These are phyloP conservation scores for Barnettozyma salicaria DNA, from an alignment of 805 yeast species.

Conservation along the genomic window DNA sequence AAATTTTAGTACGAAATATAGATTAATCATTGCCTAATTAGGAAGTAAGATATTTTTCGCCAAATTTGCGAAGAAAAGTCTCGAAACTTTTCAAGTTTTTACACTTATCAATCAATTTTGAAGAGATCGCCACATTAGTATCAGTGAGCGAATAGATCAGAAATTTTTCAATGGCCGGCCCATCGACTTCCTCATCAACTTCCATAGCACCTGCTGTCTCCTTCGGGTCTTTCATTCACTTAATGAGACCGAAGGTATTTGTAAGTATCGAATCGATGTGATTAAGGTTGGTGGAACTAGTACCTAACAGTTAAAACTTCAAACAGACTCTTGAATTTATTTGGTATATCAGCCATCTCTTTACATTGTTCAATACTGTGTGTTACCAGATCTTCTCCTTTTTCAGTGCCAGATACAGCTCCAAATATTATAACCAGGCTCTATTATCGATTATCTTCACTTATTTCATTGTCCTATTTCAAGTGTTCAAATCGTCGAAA, in stretches of 20 bases:
- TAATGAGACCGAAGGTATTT: slow-evolving; percentile 8
- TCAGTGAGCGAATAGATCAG: too few relatives aligned
- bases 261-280: slow-evolving; percentile 2
- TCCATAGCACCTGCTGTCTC: slow-evolving; percentile 4
- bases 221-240: slow-evolving; percentile 6
- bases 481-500: slow-evolving; percentile 42
- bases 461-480: slow-evolving; percentile 56
- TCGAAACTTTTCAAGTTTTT: slow-evolving; percentile 5
- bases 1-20: not conserved
- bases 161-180: slow-evolving; percentile 8
- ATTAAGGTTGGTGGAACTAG: not conserved
- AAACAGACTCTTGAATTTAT: slow-evolving; percentile 33
- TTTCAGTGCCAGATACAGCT: slow-evolving; percentile 30
- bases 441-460: slow-evolving; percentile 51
- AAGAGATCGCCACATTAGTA: too few relatives aligned
- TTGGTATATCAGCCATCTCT: slow-evolving; percentile 62
- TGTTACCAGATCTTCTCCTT: slow-evolving; percentile 37
- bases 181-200: slow-evolving; percentile 4
- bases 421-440: slow-evolving; percentile 35
- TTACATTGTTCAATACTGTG: slow-evolving; percentile 39
- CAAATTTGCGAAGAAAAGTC: not conserved
- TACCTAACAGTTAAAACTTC: not conserved
- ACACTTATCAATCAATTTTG: too few relatives aligned
- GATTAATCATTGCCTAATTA: not conserved
- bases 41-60: slow-evolving; percentile 1